These are phyloP conservation scores for Filobasidium floriforme DNA, from an alignment of 768 basidiomycete species.

Conservation along the genomic window DNA sequence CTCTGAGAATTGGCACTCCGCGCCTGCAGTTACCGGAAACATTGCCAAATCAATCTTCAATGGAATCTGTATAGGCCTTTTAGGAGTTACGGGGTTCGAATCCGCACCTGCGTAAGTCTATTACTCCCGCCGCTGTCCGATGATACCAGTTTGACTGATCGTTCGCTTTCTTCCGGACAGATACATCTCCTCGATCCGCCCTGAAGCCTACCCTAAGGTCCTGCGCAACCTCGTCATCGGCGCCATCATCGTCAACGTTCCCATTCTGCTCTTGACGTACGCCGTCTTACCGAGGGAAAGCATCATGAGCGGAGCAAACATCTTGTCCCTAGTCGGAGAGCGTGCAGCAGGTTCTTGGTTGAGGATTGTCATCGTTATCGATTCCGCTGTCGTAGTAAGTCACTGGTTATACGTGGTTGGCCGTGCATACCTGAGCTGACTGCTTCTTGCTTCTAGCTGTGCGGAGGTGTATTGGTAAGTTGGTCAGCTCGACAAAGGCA, in stretches of 20 bases:
- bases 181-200: constrained; percentile 56
- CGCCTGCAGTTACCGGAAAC: constrained; percentile 30
- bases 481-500: neutral
- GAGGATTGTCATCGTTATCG: constrained; percentile 57
- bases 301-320: constrained; percentile 54
- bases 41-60: constrained; percentile 54
- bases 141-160: too few relatives aligned
- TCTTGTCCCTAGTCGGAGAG: constrained; percentile 60
- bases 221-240: constrained; percentile 61
- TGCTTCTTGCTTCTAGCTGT: constrained; percentile 46
- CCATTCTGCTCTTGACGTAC: constrained; percentile 57
- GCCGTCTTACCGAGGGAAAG: constrained; percentile 55
- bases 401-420: neutral
- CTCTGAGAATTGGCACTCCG: constrained; percentile 54
- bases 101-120: constrained; percentile 51
- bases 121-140: too few relatives aligned
- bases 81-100: constrained; percentile 58
- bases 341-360: constrained; percentile 57
- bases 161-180: neutral
- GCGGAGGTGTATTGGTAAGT: constrained; percentile 66
- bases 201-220: constrained; percentile 55
- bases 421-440: neutral
- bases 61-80: constrained; percentile 63
- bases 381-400: constrained; percentile 56
- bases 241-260: constrained; percentile 54